Conservation (phyloP, 495 filamentous ascomycete genomes). For the Hypoxylon crocopeplum region DNA sequence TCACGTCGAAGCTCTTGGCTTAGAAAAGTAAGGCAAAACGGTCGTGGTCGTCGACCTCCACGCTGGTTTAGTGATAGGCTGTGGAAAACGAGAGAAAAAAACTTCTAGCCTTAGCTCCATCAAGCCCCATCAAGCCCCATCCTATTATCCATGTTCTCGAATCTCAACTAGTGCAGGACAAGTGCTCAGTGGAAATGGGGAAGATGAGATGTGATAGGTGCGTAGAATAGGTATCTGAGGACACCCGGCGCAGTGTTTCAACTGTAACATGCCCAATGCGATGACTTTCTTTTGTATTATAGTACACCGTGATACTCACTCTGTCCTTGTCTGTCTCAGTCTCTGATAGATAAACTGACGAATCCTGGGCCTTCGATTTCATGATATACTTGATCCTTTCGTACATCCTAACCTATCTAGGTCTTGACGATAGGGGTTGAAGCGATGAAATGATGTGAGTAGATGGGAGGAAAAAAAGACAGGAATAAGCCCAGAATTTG, state of each 20-base stretch:
- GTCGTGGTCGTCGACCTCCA: too few species aligned
- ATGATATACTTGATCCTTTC: neutral
- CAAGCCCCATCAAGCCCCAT: neutral
- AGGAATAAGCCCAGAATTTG: too few species aligned
- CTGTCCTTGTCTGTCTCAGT: neutral
- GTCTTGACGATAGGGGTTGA: too few species aligned
- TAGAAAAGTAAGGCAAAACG: too few species aligned
- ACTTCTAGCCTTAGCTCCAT: neutral
- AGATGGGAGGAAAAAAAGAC: too few species aligned
- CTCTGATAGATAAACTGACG: neutral
- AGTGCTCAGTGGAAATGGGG: neutral
- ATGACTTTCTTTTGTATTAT: neutral
- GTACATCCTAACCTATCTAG: too few species aligned
- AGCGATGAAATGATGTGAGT: too few species aligned
- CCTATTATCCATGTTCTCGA: neutral
- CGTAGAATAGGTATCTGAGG: neutral
- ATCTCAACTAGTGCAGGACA: neutral
- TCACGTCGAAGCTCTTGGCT: neutral
- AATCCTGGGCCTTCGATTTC: neutral
- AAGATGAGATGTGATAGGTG: slow-evolving; percentile 17
- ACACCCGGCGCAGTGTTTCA: slow-evolving; percentile 6
- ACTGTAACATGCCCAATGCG: neutral
- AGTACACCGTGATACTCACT: neutral
- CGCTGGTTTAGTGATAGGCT: too few species aligned
- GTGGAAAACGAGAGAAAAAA: too few species aligned